Conservation (phyloP, 129 eudicot genomes). For the Sambucus nigra region DNA sequence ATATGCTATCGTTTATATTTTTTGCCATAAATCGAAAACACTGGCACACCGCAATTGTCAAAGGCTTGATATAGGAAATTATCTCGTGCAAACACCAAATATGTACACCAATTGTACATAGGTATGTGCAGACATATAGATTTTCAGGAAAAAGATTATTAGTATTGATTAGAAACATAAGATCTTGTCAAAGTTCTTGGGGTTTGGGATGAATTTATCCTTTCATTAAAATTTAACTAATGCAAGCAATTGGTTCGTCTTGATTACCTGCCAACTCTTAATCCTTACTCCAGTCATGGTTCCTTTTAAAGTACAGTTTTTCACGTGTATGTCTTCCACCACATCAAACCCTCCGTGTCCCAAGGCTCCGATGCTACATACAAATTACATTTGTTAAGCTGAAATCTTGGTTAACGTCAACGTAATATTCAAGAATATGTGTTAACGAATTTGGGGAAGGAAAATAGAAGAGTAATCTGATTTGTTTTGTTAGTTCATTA, state of each 20-base stretch:
- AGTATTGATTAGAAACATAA: background rate
- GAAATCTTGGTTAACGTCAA: background rate
- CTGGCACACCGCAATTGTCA: too few species aligned
- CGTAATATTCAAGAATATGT: background rate
- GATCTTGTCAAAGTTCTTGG: constrained; percentile 1
- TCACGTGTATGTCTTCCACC: constrained; percentile 53
- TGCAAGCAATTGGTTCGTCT: too few species aligned
- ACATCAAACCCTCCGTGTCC: constrained; percentile 44
- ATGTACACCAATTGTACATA: too few species aligned
- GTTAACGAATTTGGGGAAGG: too few species aligned
- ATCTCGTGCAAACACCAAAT: too few species aligned
- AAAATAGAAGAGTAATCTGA: background rate
- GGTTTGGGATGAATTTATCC: too few species aligned
- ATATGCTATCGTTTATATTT: too few species aligned
- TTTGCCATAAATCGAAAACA: too few species aligned
- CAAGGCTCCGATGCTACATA: constrained; percentile 56
- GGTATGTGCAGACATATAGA: too few species aligned
- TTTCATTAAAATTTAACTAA: too few species aligned
- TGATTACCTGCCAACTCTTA: constrained; percentile 51
- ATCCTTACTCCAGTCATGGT: constrained; percentile 59
- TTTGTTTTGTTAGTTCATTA: background rate
- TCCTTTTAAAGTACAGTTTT: constrained; percentile 45
- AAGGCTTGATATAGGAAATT: too few species aligned
- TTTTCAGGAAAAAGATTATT: background rate
- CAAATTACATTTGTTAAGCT: background rate